Evolutionary conservation across 2,329 filamentous ascomycete genomes (phyloP), one percentile per base, ranked within the genome.

Genomic region (Stachybotrys chlorohalonatus): DNA sequence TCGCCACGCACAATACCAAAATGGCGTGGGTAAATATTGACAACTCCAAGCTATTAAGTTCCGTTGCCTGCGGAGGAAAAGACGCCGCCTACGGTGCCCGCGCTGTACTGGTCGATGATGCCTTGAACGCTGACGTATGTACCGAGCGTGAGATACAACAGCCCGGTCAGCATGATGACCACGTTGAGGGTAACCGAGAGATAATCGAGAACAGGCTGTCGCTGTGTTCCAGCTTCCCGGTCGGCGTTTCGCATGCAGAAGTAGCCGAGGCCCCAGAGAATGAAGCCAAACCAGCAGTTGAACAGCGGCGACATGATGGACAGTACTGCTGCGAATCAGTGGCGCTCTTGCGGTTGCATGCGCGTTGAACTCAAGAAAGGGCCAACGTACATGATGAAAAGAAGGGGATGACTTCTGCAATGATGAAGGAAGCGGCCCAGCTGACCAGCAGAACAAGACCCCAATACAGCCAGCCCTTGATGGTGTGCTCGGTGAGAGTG

Each of bases 201-300:
- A 56, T 72, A 71, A 42, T 80, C 80, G 1, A 77, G 72, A 39
- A 84, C 31, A 7, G 57, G 63, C 51, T 80, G 82, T 42, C 80
- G 74, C 1, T 72, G 73, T 58, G 75, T 78, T 52, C 80, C 76
- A 39, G 81, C 76, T 1, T 74, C 71, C 2, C 78, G 66, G 6
- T 89, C 86, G 1, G 81, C 85, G 24, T 73, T 74, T 50, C 87
- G 79, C 87, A 93, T 89, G 55, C 87, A 81, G 64, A 91, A 81
- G 66, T 90, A 93, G 1, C 88, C 89, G 1, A 90, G 80, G 11
- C 87, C 89, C 89, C 89, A 96, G 76, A 96, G 96, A 66, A 96
- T 95, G 76, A 96, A 96, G 30, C 92, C 92, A 64, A 93, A 93
- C 78, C 91, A 93, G 54, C 88, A 93, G 72, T 96, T 90, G 66